Percentiles rank a stretch among this genome's conserved stretches.
phyloP scores from a whole-genome alignment of 2,329 filamentous ascomycete genomes.

The Fusarium fracticaudum region DNA sequence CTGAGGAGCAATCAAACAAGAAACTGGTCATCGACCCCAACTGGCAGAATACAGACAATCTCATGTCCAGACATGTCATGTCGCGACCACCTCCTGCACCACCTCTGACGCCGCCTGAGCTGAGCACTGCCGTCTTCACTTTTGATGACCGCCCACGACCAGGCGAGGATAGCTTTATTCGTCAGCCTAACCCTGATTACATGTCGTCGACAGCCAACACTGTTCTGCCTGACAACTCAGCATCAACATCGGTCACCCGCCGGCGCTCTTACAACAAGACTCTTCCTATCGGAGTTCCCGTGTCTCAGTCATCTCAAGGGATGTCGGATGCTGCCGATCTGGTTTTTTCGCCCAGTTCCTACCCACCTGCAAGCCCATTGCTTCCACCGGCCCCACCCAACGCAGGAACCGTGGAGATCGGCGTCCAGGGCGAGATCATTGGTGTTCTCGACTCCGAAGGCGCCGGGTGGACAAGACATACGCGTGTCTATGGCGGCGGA shows the following conservation, averaged over 20 bases:
- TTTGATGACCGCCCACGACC: constrained; percentile 51
- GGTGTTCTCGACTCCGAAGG: constrained; percentile 59
- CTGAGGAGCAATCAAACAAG: constrained; percentile 8
- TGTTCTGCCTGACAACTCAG: constrained; percentile 40
- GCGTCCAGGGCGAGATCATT: constrained; percentile 61
- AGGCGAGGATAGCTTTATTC: constrained; percentile 52
- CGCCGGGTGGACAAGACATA: constrained; percentile 65
- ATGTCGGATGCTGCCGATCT: constrained; percentile 42
- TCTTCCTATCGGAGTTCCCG: constrained; percentile 49
- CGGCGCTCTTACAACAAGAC: constrained; percentile 56
- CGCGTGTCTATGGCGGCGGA: constrained; percentile 67
- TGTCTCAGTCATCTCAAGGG: constrained; percentile 36
- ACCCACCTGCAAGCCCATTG: constrained; percentile 58
- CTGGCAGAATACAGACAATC: constrained; percentile 41
- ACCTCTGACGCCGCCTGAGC: constrained; percentile 60
- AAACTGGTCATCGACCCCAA: constrained; percentile 41
- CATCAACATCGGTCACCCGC: constrained; percentile 48
- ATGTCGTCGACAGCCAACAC: constrained; percentile 49
- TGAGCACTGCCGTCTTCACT: constrained; percentile 54
- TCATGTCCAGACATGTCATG: constrained; percentile 45
- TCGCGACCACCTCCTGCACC: constrained; percentile 56
- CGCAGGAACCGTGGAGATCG: constrained; percentile 47
- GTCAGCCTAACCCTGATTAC: constrained; percentile 63
- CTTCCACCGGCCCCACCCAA: constrained; percentile 58
- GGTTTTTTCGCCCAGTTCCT: constrained; percentile 59